A percentile compares a stretch with the other conserved stretches of the same genome.
phyloP scores from a whole-genome alignment of 169 alveolate genomes.

The Cryptosporidium viatorum region DNA sequence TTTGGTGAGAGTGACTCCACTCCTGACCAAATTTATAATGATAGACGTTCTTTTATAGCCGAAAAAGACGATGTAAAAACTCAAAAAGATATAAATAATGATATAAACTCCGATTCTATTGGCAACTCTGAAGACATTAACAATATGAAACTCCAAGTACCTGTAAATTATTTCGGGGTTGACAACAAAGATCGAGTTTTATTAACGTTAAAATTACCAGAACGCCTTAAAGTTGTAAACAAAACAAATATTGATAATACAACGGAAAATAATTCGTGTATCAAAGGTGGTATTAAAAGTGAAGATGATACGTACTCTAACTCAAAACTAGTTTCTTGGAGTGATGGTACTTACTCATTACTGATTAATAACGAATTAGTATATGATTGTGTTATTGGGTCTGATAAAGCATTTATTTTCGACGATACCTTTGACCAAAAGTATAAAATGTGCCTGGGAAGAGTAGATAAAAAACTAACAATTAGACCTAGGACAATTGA shows the following conservation, averaged over 20 bases:
- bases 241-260: background rate
- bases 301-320: conserved; percentile 33
- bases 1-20: conserved; percentile 43
- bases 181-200: conserved; percentile 13
- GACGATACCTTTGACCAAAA: conserved; percentile 35
- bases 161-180: conserved; percentile 9
- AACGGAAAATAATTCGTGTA: background rate
- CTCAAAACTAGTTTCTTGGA: conserved; percentile 61
- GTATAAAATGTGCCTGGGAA: conserved; percentile 7
- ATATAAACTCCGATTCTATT: background rate
- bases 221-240: conserved; percentile 25
- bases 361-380: background rate
- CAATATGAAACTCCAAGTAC: background rate
- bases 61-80: background rate
- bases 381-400: conserved; percentile 58
- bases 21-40: background rate
- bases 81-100: background rate
- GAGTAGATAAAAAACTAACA: conserved; percentile 33
- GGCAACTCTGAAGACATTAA: conserved; percentile 12
- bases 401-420: conserved; percentile 42
- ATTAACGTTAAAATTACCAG: conserved; percentile 46
- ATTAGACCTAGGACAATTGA: conserved; percentile 62
- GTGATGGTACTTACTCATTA: conserved; percentile 61
- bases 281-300: conserved; percentile 13
- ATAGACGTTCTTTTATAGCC: too few species aligned